Evolutionary conservation across 768 basidiomycete species (phyloP), one percentile per base, ranked within the genome.

Genomic region (Suillus plorans): DNA sequence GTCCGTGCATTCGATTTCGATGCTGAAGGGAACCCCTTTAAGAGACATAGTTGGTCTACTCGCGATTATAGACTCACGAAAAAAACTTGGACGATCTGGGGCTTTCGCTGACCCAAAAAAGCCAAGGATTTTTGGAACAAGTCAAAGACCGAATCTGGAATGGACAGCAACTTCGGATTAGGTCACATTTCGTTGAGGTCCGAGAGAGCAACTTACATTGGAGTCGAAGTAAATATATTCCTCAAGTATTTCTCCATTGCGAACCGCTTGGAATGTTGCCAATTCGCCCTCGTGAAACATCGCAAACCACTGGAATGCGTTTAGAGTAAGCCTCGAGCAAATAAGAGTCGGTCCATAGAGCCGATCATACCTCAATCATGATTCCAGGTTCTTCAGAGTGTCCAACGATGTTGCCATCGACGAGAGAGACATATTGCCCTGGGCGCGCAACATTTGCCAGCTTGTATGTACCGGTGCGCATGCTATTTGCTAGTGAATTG

Each of bases 61-160:
- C 31, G 34, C 20, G 34, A 36, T 36, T n/a, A 53, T 53, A 36
- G 53, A 55, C 53, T 55, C 53, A 55, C 53, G 34, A 34, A 55
- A 13, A n/a, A 36, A 1, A 13, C 2, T 3, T 8, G 12, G 12
- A 0, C 6, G 20, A 13, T 3, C 14, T 25, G 3, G 20, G 2
- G 28, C 5, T 7, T 36, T 34, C 12, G n/a, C 1, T 12, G 31
- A 55, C 12, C 5, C 6, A 7, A n/a, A 55, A 55, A n/a, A 36
- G 20, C 20, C 34, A 13, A 13, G 31, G 20, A 2, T n/a, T 36
- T 6, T 55, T 7, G 36, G 31, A 55, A 13, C 10, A 2, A 20
- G 12, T n/a, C 12, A 55, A 36, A 55, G 53, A n/a, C 34, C 0
- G 34, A 34, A 20, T 55, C 53, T 55, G 12, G 6, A 55, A 55